These are phyloP conservation scores for Nitzschia palea DNA, from an alignment of 108 stramenopile genomes.

Conservation along the genomic window DNA sequence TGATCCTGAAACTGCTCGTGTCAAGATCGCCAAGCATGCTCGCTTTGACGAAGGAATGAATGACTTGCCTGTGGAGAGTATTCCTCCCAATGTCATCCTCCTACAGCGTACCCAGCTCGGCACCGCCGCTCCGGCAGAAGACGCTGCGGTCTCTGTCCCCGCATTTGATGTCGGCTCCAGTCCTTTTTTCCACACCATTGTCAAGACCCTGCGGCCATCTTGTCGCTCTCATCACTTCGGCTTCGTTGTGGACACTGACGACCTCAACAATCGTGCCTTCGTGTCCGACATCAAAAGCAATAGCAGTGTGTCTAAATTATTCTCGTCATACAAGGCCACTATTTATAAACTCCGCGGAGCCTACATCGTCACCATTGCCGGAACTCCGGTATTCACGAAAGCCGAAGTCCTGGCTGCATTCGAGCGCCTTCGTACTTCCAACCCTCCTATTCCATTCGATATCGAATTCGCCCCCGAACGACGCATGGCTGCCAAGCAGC, in stretches of 20 bases:
- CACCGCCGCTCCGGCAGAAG: not conserved
- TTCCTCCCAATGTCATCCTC: conserved; percentile 16
- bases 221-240: not conserved
- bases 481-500: not conserved
- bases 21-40: conserved; percentile 36
- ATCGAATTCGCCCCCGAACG: not conserved
- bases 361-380: not conserved
- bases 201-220: not conserved
- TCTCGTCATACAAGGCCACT: not conserved
- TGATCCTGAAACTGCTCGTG: conserved; percentile 6
- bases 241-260: not conserved
- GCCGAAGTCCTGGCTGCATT: not conserved
- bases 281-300: not conserved
- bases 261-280: not conserved
- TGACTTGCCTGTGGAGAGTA: conserved; percentile 16
- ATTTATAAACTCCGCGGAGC: not conserved
- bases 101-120: not conserved
- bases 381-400: not conserved
- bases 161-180: not conserved
- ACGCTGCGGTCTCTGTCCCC: not conserved
- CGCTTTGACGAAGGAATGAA: conserved; percentile 48
- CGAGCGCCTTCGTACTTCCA: not conserved
- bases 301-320: not conserved
- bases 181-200: not conserved
- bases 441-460: not conserved